Evolutionary conservation across 1,284 basidiomycete species (phyloP), one percentile per base, ranked within the genome.

Genomic region (Ceratobasidium sp.): DNA sequence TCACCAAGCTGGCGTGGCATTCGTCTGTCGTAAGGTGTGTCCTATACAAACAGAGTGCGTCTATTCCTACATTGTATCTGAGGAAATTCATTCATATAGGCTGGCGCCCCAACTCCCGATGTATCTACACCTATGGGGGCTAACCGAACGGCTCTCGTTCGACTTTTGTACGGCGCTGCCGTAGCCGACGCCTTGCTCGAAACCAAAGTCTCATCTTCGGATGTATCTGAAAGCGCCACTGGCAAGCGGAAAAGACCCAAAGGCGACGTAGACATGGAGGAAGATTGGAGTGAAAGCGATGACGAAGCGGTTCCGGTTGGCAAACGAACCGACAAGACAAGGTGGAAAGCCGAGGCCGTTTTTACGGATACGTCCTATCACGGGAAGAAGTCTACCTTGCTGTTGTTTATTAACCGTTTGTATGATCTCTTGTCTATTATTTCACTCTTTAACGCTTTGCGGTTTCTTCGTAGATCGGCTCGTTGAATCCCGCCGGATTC

Each of bases 381-480:
- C 80, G 91, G 90, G 3, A 97, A 97, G 82, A 95, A 94, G 80
- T 91, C 87, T 66, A 86, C 90, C 0, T 93, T 97, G 80, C 84
- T 99, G 0, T 86, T 98, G n/a, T 99, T 99, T 83, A 99, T 99
- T 81, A 99, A 99, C 80, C 92, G 97, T 98, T 78, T 77, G 93
- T 85, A 6, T 41, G 11, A 11, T 41, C 11, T 41, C 36, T 41
- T 5, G 36, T 4, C 36, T 41, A 41, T 41, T 27, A 14, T 65
- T 50, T 56, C 7, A 45, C 24, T 19, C 4, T n/a, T 22, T 65
- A 24, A 65, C 5, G 44, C n/a, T 19, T 44, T 29, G 22, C 41
- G 17, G 29, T 36, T n/a, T 8, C 4, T 5, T 29, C 33, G 15
- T 76, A 98, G 97, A 99, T 81, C 94, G 98, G 2, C 86, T 98